Evolutionary conservation across 2,329 filamentous ascomycete species (phyloP), one percentile per base, ranked within the genome.

Genomic region (Lecanoromycetidae sp.): DNA sequence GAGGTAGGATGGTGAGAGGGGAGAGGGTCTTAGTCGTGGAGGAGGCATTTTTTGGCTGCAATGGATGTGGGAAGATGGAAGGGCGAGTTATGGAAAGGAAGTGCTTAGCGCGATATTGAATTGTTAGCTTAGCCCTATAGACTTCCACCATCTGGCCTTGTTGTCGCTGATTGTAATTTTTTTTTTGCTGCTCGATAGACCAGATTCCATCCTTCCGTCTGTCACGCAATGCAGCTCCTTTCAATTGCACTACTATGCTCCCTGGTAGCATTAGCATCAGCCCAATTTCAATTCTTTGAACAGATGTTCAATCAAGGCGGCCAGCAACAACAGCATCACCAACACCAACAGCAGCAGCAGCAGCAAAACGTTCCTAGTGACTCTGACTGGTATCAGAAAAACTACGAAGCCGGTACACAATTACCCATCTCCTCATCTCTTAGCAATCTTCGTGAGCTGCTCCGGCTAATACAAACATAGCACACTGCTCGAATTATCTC

Each of bases 211-310:
- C 12, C 19, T 15, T n/a, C 32, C 5, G 19, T 34, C 42, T 20
- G 22, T 3, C 12, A 25, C 9, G 36, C 19, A 4, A 44, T 43
- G 40, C 34, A 13, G 39, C 55, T 56, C 26, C 42, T 57, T 5
- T 42, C 63, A 27, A 37, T 63, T 30, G 48, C 57, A 33, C 37
- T 74, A 36, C 55, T 79, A 17, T 44, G 44, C 37, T 32, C 34
- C 23, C 60, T 85, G 50, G 67, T 76, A 52, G 65, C 77, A 26
- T 58, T 69, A 13, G 79, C 73, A 3, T 69, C 75, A 48, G 86
- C 86, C 9, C 90, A 96, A 67, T 96, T 96, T 65, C 83, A 86
- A 61, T 94, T 98, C 76, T 98, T 96, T 68, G 88, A 95, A 63
- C 87, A 96, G 59, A 94, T 96, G 86, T 96, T 98, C 64, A 75